Percentiles rank a stretch among this genome's conserved stretches.
These are phyloP conservation scores for Neolentinus lepideus DNA, from an alignment of 1,284 basidiomycete species.

Conservation along the genomic window DNA sequence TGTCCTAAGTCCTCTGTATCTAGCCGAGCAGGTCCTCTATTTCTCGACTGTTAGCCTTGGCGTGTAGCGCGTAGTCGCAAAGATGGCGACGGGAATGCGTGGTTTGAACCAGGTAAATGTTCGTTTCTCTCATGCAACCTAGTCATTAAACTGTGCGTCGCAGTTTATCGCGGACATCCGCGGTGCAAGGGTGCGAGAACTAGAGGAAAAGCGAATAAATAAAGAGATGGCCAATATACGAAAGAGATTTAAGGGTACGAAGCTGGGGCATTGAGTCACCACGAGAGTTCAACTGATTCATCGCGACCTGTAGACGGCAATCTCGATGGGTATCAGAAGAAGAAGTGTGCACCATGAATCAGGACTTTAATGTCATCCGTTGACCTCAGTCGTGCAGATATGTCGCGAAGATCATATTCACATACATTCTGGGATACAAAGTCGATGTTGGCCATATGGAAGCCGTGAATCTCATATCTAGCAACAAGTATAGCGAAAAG, in stretches of 20 bases:
- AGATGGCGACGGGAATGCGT: conserved; percentile 84
- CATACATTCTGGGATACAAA: conserved; percentile 97
- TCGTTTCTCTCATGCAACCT: conserved; percentile 1
- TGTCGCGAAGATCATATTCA: conserved; percentile 96
- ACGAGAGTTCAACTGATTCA: conserved; percentile 1
- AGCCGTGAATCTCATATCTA: conserved; percentile 95
- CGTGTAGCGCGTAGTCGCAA: conserved; percentile 10
- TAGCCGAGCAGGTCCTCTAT: background rate
- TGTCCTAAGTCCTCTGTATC: background rate
- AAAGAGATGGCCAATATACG: conserved; percentile 99
- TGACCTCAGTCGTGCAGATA: conserved; percentile 45
- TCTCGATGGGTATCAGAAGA: conserved; percentile 97
- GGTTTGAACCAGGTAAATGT: conserved; percentile 82
- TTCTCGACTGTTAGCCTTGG: background rate
- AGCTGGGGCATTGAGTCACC: background rate
- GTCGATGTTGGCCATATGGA: conserved; percentile 99
- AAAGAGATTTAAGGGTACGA: conserved; percentile 92
- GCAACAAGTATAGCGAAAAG: conserved; percentile 96
- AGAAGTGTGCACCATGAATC: conserved; percentile 67
- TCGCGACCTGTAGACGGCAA: conserved; percentile 68
- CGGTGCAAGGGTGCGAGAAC: conserved; percentile 81
- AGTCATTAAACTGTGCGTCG: background rate
- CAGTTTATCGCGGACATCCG: conserved; percentile 99
- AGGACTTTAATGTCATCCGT: conserved; percentile 1
- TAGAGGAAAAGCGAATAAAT: conserved; percentile 97